Percentiles rank a stretch among this genome's conserved stretches.
Conservation (phyloP, 2,329 filamentous ascomycete genomes). For the Aspergillus caelatus region DNA sequence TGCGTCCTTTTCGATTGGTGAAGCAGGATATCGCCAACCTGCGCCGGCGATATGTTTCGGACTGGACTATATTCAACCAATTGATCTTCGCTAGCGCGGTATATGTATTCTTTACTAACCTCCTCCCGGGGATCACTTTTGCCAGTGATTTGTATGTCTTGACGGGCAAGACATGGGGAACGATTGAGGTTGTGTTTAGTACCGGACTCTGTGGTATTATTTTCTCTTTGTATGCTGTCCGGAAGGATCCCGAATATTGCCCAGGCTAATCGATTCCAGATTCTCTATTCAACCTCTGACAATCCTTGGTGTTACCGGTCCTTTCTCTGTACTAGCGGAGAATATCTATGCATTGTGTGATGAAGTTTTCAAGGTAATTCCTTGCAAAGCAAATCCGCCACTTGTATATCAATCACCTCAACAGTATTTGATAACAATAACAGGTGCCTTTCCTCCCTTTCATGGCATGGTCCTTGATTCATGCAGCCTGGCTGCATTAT, state of each 20-base stretch:
- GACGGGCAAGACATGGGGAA: conserved; percentile 66
- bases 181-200: conserved; percentile 68
- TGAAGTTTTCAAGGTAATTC: conserved; percentile 53
- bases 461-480: conserved; percentile 70
- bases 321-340: conserved; percentile 68
- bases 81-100: conserved; percentile 65
- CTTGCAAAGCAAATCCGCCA: neutral
- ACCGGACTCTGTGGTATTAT: conserved; percentile 66
- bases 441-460: conserved; percentile 62
- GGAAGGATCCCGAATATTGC: neutral
- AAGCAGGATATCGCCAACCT: conserved; percentile 54
- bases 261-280: conserved; percentile 26
- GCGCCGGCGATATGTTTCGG: conserved; percentile 52
- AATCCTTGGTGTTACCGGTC: conserved; percentile 67
- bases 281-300: conserved; percentile 66
- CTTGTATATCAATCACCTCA: no score
- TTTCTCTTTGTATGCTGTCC: conserved; percentile 57
- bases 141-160: conserved; percentile 65
- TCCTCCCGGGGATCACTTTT: conserved; percentile 69
- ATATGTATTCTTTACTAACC: conserved; percentile 69
- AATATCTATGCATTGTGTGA: conserved; percentile 64
- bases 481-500: conserved; percentile 67
- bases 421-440: neutral
- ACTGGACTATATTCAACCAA: conserved; percentile 65
- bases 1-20: conserved; percentile 58